These are phyloP conservation scores for Zasmidium angulare DNA, from an alignment of 2,329 filamentous ascomycete genomes.

Conservation along the genomic window DNA sequence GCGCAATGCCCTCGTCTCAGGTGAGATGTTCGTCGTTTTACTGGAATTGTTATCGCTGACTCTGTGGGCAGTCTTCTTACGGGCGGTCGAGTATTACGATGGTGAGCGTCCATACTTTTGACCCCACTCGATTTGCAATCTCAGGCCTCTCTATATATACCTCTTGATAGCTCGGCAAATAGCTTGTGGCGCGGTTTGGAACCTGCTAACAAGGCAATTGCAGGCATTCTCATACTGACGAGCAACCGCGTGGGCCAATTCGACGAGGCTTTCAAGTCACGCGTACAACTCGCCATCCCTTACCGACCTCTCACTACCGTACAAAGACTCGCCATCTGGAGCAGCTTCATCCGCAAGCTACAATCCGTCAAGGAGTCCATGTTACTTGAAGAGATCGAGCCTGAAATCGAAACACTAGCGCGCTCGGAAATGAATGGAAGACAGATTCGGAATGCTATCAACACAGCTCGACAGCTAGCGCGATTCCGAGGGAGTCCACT, in stretches of 20 bases:
- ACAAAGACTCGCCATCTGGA: not conserved
- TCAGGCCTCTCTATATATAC: no score
- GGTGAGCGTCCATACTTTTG: not conserved
- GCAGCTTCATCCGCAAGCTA: not conserved
- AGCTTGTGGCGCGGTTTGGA: no score
- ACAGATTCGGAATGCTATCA: constrained; percentile 1
- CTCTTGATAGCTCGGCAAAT: no score
- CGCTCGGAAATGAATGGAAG: not conserved
- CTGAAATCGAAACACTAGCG: not conserved
- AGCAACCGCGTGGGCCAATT: not conserved
- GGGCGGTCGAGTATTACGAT: not conserved
- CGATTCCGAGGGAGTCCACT: not conserved
- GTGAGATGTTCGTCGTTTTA: constrained; percentile 37
- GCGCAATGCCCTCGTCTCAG: constrained; percentile 48
- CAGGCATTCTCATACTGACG: not conserved
- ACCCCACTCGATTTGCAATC: not conserved
- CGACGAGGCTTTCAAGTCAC: not conserved
- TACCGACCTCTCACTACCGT: not conserved
- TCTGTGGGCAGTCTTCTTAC: not conserved
- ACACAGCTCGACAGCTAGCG: not conserved
- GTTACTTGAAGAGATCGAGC: not conserved
- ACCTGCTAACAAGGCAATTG: no score
- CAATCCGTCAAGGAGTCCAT: not conserved
- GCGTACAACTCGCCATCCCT: not conserved
- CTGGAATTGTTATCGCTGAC: not conserved